phyloP scores from a whole-genome alignment of 202 grass and related monocot genomes.

The Panicum virgatum region DNA sequence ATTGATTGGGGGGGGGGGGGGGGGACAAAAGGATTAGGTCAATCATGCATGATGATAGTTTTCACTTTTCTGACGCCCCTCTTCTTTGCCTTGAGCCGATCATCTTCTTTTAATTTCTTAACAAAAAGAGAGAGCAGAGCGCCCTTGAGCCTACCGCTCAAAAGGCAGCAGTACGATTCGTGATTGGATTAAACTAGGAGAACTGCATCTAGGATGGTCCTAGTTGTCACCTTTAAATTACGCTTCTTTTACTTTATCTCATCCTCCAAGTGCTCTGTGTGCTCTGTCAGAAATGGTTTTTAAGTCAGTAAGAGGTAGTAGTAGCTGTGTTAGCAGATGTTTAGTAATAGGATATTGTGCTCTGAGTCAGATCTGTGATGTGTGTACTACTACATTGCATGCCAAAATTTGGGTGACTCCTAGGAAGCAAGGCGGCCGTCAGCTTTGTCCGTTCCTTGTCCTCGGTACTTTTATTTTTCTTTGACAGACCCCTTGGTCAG shows the following conservation, averaged over 20 bases:
- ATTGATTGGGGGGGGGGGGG: no score
- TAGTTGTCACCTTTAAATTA: constrained; percentile 19
- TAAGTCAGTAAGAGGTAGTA: background rate
- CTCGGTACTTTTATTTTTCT: background rate
- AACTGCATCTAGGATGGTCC: constrained; percentile 38
- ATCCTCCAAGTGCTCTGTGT: background rate
- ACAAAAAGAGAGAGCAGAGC: background rate
- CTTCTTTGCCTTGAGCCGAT: constrained; percentile 5
- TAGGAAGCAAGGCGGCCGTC: constrained; percentile 14
- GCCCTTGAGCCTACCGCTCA: constrained; percentile 8
- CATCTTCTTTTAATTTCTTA: background rate
- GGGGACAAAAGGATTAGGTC: constrained; percentile 23
- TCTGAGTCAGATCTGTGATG: constrained; percentile 14
- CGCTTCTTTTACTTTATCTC: background rate
- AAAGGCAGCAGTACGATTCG: constrained; percentile 8
- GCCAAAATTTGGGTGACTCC: background rate
- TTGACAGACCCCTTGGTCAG: background rate
- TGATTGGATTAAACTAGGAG: no score
- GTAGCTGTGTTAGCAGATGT: no score
- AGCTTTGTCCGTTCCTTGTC: background rate
- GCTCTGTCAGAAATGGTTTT: no score
- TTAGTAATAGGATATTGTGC: background rate
- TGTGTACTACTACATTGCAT: background rate
- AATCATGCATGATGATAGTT: constrained; percentile 15
- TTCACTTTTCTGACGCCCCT: background rate